Evolutionary conservation across 2,329 filamentous ascomycete genomes (phyloP), one percentile per base, ranked within the genome.

Genomic region (Daldinia eschscholtzii): DNA sequence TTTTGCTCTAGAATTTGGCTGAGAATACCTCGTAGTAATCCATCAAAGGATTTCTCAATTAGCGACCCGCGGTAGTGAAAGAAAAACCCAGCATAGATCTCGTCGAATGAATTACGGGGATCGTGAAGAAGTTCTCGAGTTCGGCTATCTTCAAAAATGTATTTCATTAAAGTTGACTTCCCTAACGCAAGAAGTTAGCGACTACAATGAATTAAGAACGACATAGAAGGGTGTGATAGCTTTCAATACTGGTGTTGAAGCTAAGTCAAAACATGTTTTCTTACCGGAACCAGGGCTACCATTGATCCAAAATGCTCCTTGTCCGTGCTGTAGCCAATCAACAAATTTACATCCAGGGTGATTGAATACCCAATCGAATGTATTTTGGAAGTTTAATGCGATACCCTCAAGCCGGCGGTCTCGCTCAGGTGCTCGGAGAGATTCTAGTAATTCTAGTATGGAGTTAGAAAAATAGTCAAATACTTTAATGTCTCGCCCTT

Each of bases 81-180:
- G 50, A 72, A 70, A 58, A 73, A 73, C 12, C 44, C 30, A 6
- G 65, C 71, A 20, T 50, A 59, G 5, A 73, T 57, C 13, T 57
- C 37, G 7, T 26, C 4, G 10, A 39, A n/a, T 23, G 42, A 23
- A 6, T 61, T 52, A 13, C 35, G 20, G 39, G 52, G 61, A 1
- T 46, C 39, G 23, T 71, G 41, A 26, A 72, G 57, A 23, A 67
- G 50, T 41, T 74, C 68, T 41, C 28, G 48, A 20, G 69, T 67
- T 1, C 60, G 57, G 0, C 33, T 39, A n/a, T 61, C 35, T 10
- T 70, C 1, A 15, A 28, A 61, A 3, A 73, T 67, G n/a, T 72
- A 74, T 41, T 73, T 74, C 72, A 74, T 74, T 6, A 74, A 35
- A n/a, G 72, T 73, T 6, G 69, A 73, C 53, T 73, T 73, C 41